phyloP scores from a whole-genome alignment of 2,329 filamentous ascomycete genomes.

The Colletotrichum karsti region DNA sequence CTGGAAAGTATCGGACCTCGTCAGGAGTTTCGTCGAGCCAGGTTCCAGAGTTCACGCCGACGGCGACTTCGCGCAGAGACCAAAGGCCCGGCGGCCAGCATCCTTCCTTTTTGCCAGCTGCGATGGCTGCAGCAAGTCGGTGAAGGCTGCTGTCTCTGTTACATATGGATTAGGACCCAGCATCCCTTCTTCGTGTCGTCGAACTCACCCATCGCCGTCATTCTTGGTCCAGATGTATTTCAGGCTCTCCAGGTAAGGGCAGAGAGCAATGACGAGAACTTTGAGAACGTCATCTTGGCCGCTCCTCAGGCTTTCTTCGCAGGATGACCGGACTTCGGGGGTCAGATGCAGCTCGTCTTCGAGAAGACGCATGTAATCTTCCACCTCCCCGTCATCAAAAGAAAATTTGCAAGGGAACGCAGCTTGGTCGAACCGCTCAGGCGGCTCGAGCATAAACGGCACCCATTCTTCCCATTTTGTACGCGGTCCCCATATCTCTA shows the following conservation, averaged over 20 bases:
- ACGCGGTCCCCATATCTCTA: constrained; percentile 5
- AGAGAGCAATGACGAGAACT: neutral
- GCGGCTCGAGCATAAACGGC: neutral
- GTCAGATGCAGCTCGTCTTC: neutral
- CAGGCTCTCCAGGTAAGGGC: neutral
- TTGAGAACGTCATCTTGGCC: constrained; percentile 2
- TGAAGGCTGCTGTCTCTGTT: neutral
- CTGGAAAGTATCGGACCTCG: neutral
- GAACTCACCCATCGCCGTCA: neutral
- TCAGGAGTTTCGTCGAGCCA: neutral
- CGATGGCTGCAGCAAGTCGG: neutral
- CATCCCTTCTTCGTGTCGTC: too few relatives aligned
- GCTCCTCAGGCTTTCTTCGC: neutral
- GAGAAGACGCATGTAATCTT: neutral
- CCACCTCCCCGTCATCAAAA: neutral
- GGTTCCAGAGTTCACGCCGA: neutral
- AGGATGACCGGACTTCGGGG: neutral
- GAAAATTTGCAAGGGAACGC: neutral
- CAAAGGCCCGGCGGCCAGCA: neutral
- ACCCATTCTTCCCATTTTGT: neutral
- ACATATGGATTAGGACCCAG: neutral
- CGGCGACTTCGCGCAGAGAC: neutral
- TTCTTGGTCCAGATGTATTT: neutral
- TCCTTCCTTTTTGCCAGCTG: too few relatives aligned
- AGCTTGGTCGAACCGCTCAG: neutral